Conservation (phyloP, 306 rosid genomes). For the Quercus engelmannii region DNA sequence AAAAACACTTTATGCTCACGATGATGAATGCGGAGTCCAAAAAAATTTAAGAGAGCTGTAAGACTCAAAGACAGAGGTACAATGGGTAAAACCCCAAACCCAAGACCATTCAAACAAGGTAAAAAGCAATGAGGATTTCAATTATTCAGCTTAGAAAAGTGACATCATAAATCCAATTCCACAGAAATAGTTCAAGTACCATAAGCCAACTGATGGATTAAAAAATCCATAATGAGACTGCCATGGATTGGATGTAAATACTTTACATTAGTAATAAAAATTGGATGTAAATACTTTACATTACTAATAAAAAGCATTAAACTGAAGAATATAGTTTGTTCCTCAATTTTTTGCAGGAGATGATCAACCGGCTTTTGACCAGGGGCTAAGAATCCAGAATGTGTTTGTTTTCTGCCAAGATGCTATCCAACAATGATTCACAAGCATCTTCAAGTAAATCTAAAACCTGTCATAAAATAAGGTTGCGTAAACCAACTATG, state of each 20-base stretch:
- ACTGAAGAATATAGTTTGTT: background rate
- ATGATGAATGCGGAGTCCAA: too few species aligned
- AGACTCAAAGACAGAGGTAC: too few species aligned
- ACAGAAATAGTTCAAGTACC: background rate
- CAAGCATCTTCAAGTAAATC: constrained; percentile 96
- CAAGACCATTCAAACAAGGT: too few species aligned
- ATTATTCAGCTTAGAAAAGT: background rate
- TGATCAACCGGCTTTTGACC: constrained; percentile 9
- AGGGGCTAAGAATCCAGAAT: constrained; percentile 31
- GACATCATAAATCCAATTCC: background rate
- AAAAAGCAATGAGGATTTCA: too few species aligned
- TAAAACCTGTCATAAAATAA: constrained; percentile 58
- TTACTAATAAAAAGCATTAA: background rate
- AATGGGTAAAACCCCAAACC: too few species aligned
- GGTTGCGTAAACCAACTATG: constrained; percentile 11
- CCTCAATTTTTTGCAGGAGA: background rate
- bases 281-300: background rate
- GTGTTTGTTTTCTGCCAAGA: constrained; percentile 65
- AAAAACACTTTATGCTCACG: too few species aligned
- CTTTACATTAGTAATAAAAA: background rate
- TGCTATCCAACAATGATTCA: constrained; percentile 66
- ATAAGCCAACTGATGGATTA: background rate
- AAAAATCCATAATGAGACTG: background rate
- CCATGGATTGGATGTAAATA: background rate
- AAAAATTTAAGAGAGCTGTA: too few species aligned